A percentile compares a stretch with the other conserved stretches of the same genome.
Evolutionary conservation across 495 filamentous ascomycete species (phyloP).

Genomic region (Penicillium canescens): DNA sequence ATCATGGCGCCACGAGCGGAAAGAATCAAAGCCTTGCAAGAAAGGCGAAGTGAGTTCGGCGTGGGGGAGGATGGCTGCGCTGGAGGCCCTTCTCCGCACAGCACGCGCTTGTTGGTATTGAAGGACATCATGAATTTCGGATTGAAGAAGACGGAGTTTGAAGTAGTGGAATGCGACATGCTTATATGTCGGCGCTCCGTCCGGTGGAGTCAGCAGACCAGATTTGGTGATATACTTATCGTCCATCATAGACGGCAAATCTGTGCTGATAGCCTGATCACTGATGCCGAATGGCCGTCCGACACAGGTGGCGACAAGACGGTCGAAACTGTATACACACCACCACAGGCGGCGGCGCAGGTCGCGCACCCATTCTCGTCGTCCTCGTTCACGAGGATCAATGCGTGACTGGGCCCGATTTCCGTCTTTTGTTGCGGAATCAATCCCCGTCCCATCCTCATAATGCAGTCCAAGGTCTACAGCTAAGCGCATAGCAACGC

Average conservation of each 20-base stretch:
- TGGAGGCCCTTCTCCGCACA: constrained; percentile 47
- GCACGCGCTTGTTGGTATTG: constrained; percentile 80
- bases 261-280: constrained; percentile 90
- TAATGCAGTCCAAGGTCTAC: constrained; percentile 93
- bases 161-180: constrained; percentile 89
- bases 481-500: constrained; percentile 84
- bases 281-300: constrained; percentile 91
- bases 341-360: constrained; percentile 89
- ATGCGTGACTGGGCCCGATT: constrained; percentile 34
- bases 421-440: constrained; percentile 40
- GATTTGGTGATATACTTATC: constrained; percentile 85
- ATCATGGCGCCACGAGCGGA: constrained; percentile 85
- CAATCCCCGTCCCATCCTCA: constrained; percentile 79
- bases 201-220: constrained; percentile 63
- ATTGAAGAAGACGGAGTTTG: constrained; percentile 86
- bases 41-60: constrained; percentile 82
- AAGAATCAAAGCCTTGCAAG: constrained; percentile 77
- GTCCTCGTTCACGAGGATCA: constrained; percentile 65
- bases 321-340: constrained; percentile 93
- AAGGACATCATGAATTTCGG: constrained; percentile 90
- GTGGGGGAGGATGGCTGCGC: constrained; percentile 70
- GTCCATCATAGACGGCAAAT: constrained; percentile 85
- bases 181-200: constrained; percentile 74
- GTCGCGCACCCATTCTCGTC: constrained; percentile 84
- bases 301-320: constrained; percentile 88